phyloP scores from a whole-genome alignment of 2,329 filamentous ascomycete species.

The Penicillium corylophilum region DNA sequence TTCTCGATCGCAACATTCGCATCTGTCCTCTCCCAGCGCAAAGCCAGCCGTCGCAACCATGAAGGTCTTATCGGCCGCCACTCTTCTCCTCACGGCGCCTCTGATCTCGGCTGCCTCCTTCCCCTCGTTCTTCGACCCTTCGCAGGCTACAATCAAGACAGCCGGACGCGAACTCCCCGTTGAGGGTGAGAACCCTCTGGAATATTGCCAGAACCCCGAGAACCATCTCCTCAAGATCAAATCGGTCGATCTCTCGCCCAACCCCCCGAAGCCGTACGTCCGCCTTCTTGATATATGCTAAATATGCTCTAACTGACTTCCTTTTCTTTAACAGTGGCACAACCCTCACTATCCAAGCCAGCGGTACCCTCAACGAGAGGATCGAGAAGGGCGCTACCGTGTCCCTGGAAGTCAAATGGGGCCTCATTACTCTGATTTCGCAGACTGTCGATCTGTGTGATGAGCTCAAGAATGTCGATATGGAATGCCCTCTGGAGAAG shows the following conservation, averaged over 20 bases:
- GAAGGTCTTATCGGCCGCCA: slow-evolving; percentile 41
- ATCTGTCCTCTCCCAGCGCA: background rate
- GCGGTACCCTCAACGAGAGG: slow-evolving; percentile 68
- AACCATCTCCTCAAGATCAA: slow-evolving; percentile 73
- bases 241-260: slow-evolving; percentile 76
- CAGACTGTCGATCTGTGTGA: slow-evolving; percentile 83
- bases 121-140: slow-evolving; percentile 50
- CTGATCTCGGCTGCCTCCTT: slow-evolving; percentile 46
- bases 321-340: slow-evolving; percentile 60
- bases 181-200: slow-evolving; percentile 80
- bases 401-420: slow-evolving; percentile 85
- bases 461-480: slow-evolving; percentile 80
- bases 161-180: slow-evolving; percentile 59
- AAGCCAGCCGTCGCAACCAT: slow-evolving; percentile 28
- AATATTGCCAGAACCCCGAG: slow-evolving; percentile 70
- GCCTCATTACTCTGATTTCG: slow-evolving; percentile 83
- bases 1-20: background rate
- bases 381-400: slow-evolving; percentile 80
- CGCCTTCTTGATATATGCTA: background rate
- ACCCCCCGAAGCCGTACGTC: slow-evolving; percentile 81
- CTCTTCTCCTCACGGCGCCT: slow-evolving; percentile 46
- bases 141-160: slow-evolving; percentile 52
- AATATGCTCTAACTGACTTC: slow-evolving; percentile 9
- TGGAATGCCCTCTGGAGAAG: slow-evolving; percentile 83
- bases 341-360: slow-evolving; percentile 74